Base-by-base conservation (phyloP, 805 yeast species). In the Barnettozyma vustinii region DNA sequence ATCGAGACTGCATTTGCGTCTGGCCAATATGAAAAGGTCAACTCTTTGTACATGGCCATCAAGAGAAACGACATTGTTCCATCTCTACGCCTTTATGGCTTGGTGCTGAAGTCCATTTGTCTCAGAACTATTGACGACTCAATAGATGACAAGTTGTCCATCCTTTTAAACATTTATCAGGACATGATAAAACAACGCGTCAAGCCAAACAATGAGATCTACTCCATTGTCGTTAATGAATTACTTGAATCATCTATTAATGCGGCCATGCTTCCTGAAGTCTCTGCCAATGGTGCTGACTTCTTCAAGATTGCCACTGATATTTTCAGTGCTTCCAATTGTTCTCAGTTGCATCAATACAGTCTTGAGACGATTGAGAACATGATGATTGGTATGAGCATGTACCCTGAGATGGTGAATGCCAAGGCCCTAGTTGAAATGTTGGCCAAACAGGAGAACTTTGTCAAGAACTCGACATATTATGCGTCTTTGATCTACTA, bases 101-200 rank as follows among this genome's bases (percentile, higher is more conserved):
- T 74, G 16, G 80, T 84, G 5, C 65, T 85, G 40, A 62, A 67
- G 19, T 81, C 90, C 1, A 72, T 85, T 10, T 64, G 75, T 13
- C 52, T 63, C 40, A 73, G 94, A 62, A 57, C 69, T 3, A 64
- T 79, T 48, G 77, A 76, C 48, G 76, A 73, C 52, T 70, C 81
- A 23, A 64, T 78, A 7, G 89, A 85, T 60, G 75, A 74, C 42
- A 77, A 76, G 59, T 70, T 85, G 61, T 83, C 87, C 2, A 78
- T 75, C 47, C 62, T 85, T 50, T 66, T 85, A 53, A 82, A 80
- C 19, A 80, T 83, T 33, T 85, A 85, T 60, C 86, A 85, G 45
- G 90, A 83, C 56, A 67, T 84, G 60, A 69, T 85, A 36, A 59
- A 76, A 21, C 71, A 73, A 54, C 72, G 70, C 52, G 51, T 79